Evolutionary conservation across 2,329 filamentous ascomycete species (phyloP).

Genomic region (Gyromitra esculenta): DNA sequence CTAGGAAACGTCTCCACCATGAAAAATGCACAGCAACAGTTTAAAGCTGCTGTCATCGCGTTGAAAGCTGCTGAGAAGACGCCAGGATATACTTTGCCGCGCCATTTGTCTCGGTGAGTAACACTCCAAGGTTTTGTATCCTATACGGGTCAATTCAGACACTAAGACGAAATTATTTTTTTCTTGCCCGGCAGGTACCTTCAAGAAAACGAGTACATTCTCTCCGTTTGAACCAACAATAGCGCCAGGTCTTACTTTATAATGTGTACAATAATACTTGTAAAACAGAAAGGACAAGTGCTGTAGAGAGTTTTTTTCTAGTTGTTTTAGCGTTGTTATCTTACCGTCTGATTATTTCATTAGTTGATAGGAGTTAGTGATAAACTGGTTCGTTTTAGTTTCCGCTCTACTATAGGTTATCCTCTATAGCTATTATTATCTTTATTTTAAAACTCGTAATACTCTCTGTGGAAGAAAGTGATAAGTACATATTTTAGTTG

Average conservation of each 20-base stretch:
- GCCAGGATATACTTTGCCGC: conserved; percentile 45
- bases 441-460: conserved; percentile 21
- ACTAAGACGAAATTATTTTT: conserved; percentile 16
- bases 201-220: conserved; percentile 46
- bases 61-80: conserved; percentile 37
- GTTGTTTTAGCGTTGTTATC: conserved; percentile 2
- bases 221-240: conserved; percentile 28
- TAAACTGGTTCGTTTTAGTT: conserved; percentile 19
- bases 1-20: conserved; percentile 47
- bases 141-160: conserved; percentile 2
- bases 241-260: conserved; percentile 23
- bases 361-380: conserved; percentile 17
- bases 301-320: conserved; percentile 1
- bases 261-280: conserved; percentile 28
- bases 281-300: conserved; percentile 1
- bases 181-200: conserved; percentile 32
- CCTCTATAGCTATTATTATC: conserved; percentile 25
- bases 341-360: conserved; percentile 7
- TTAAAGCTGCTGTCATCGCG: conserved; percentile 48
- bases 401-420: conserved; percentile 8
- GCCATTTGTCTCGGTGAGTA: conserved; percentile 51
- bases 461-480: background rate
- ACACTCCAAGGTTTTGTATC: conserved; percentile 2
- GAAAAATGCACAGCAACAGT: conserved; percentile 41
- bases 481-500: conserved; percentile 20